These are phyloP conservation scores for Ustanciosporium gigantosporum DNA, from an alignment of 1,284 basidiomycete species.

Conservation along the genomic window DNA sequence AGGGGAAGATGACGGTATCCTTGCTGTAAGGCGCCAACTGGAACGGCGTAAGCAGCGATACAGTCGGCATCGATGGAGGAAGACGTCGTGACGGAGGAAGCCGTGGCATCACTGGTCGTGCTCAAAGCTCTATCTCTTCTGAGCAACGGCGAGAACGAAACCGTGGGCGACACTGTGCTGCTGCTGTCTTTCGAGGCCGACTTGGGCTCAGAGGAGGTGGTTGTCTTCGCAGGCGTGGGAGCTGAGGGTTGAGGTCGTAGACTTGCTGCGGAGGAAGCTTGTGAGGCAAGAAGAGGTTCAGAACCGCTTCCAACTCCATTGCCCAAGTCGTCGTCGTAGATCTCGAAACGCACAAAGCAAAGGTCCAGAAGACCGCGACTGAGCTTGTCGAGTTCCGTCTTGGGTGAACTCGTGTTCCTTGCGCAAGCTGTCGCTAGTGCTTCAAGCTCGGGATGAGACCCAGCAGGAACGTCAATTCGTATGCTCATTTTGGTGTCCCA, in stretches of 20 bases:
- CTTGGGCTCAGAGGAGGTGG: neutral
- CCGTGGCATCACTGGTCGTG: neutral
- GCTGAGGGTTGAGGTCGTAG: neutral
- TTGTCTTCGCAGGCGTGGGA: neutral
- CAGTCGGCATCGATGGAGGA: constrained; percentile 33
- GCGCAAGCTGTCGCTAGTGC: constrained; percentile 7
- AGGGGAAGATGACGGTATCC: constrained; percentile 56
- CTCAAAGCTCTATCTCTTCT: too few species aligned
- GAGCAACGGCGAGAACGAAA: too few species aligned
- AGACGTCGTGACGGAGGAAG: constrained; percentile 2
- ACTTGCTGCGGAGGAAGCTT: neutral
- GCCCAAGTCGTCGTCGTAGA: constrained; percentile 37
- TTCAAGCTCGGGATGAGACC: constrained; percentile 15
- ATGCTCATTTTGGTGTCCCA: constrained; percentile 48
- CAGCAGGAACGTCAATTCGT: constrained; percentile 48
- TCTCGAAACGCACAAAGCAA: constrained; percentile 56
- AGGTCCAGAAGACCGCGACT: constrained; percentile 56
- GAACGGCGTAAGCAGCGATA: constrained; percentile 33
- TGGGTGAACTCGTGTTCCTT: neutral
- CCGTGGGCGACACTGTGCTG: neutral
- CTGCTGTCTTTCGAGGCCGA: neutral
- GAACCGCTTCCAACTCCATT: too few species aligned
- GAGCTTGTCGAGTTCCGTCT: constrained; percentile 11
- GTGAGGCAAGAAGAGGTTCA: too few species aligned
- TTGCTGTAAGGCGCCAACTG: constrained; percentile 37